Base-by-base conservation (phyloP, 139 green algal genomes). In the Ettlia oleoabundans region DNA sequence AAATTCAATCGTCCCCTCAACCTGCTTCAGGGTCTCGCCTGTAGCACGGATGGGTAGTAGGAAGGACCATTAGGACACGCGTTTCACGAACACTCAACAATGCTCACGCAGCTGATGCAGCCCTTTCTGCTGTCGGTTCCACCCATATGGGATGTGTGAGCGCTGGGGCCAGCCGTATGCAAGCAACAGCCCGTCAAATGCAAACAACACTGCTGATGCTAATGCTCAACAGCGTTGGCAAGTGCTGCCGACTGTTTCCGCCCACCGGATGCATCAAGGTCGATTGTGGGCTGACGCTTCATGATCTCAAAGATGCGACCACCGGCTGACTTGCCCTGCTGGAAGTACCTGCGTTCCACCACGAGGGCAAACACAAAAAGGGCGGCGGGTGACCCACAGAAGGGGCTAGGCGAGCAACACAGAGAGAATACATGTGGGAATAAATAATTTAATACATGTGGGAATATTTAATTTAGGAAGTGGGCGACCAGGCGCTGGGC, bases 301-400 rank as follows among this genome's bases (percentile, higher is more conserved):
- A 97, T 93, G 47, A 97, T 75, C 3, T 66, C 67, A 72, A 94
- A 95, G 55, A 98, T 75, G 69, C 89, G 85, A 26, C 51, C 88
- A 13, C 87, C 93, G 0, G 93, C 87, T 7, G 81, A 70, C 26
- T 82, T 55, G 35, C 86, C 90, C 89, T 92, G 80, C 52, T 61
- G 30, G 52, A 88, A 84, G 40, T 76, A 71, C n/a, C n/a, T n/a
- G n/a, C n/a, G n/a, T n/a, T n/a, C n/a, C n/a, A n/a, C n/a, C n/a
- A n/a, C n/a, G n/a, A n/a, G n/a, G n/a, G n/a, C n/a, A n/a, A n/a
- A n/a, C n/a, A n/a, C n/a, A n/a, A n/a, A n/a, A n/a, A n/a, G n/a
- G n/a, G n/a, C n/a, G n/a, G n/a, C n/a, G n/a, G n/a, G n/a, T n/a
- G n/a, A n/a, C n/a, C n/a, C n/a, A n/a, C n/a, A n/a, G n/a, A n/a